Base-by-base conservation (phyloP, 306 rosid genomes). In the Lablab purpureus region DNA sequence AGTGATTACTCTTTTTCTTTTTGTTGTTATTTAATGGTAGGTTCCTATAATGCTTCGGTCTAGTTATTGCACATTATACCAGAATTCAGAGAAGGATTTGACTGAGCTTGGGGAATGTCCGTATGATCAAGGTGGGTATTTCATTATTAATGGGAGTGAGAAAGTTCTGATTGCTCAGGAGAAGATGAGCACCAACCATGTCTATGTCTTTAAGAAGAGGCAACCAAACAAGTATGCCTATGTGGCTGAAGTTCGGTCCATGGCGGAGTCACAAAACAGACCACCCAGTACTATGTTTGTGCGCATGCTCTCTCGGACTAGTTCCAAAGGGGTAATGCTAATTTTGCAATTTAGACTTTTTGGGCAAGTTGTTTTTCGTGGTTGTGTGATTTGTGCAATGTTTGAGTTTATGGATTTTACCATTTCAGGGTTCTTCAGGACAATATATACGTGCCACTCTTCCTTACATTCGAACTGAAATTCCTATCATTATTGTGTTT, bases 41-140 rank as follows among this genome's bases (percentile, higher is more conserved):
- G 99, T 95, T 74, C 99, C 99, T 46, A 95, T 95, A 49, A 95
- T 95, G 99, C 98, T 95, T 14, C 92, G 99, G 54, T 95, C 98
- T 27, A 95, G 99, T 93, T 95, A 95, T 82, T 95, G 99, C 85
- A 95, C 99, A 0, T 67, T 95, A 75, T 95, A 75, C 83, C 96
- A 93, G 80, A 95, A 95, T 71, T 95, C 99, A 0, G 99, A 95
- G 91, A 95, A 95, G 86, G 99, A 95, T 82, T 88, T 94, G 80
- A 90, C 98, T 0, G 97, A 94, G 91, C 93, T 94, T 54, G 97
- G 97, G 67, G 97, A 94, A 85, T 92, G 98, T 72, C 98, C 98
- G 3, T 94, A 85, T 54, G 98, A 94, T 78, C 98, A 94, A 86
- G 98, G 98, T 66, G 98, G 97, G 23, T 94, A 94, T 72, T 94